phyloP scores from a whole-genome alignment of 164 flowering plant genomes.

The Stephania yunnanensis region DNA sequence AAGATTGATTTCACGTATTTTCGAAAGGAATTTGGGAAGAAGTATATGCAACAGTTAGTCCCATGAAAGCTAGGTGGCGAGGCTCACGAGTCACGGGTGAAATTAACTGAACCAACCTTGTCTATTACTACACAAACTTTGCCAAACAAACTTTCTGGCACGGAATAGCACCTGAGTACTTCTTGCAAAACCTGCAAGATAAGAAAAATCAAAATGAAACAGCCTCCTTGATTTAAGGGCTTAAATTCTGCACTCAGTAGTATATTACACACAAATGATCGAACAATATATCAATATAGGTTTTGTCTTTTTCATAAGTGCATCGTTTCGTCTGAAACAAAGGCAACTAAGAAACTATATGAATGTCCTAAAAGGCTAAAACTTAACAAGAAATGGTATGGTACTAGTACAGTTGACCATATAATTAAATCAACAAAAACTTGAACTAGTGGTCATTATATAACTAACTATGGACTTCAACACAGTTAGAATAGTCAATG shows the following conservation, averaged over 20 bases:
- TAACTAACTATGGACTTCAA: background rate
- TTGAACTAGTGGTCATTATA: background rate
- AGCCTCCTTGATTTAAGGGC: background rate
- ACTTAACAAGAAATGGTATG: background rate
- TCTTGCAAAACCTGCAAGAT: slow-evolving; percentile 73
- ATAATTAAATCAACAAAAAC: too few species aligned
- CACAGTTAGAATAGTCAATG: background rate
- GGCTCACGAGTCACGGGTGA: background rate
- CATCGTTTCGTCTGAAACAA: background rate
- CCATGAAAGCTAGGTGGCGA: too few species aligned
- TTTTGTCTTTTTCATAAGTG: background rate
- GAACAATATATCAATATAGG: too few species aligned
- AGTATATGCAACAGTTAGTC: too few species aligned
- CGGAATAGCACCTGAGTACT: slow-evolving; percentile 50
- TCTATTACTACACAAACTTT: slow-evolving; percentile 84
- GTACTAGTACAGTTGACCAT: background rate
- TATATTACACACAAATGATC: too few species aligned
- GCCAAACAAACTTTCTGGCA: slow-evolving; percentile 68
- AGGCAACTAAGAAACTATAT: too few species aligned
- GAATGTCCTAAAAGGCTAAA: background rate
- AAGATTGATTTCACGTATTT: too few species aligned
- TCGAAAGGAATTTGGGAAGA: too few species aligned
- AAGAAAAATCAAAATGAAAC: background rate
- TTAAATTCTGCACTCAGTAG: background rate
- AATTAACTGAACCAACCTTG: slow-evolving; percentile 53